Evolutionary conservation across 192 early-diverging fungal species (phyloP), one percentile per base, ranked within the genome.

Genomic region (Lobosporangium transversale): DNA sequence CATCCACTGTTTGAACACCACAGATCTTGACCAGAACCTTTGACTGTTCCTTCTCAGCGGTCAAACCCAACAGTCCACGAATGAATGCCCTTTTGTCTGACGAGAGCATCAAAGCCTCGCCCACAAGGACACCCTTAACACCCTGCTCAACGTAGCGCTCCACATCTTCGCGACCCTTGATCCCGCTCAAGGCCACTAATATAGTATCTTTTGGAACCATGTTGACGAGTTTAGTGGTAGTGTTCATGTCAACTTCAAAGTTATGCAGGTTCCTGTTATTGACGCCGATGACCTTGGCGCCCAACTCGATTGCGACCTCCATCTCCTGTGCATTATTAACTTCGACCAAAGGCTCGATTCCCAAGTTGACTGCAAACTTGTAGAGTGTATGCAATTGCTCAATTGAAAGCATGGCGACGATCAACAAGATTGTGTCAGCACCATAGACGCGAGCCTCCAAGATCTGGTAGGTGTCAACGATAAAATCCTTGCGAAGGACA

Each of bases 261-360:
- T 91, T 96, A 74, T 98, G 93, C 78, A 99, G 80, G 66, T 99
- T 95, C 43, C 98, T 88, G 84, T 99, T 99, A 80, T 99, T 99
- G 69, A 98, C 94, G 55, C 98, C 98, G 71, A 99, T 92, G 24
- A 98, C 89, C 68, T 86, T 87, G 26, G 98, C 89, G 0, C 93
- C 95, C 6, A 92, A 74, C 35, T 84, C 85, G 26, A 97, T 68
- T 0, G 98, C 98, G 45, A 88, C 84, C 27, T 82, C 69, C 96
- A 98, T 97, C 81, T 99, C 97, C 32, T 87, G 89, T 21, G 70
- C 83, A 66, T 90, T 93, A 67, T 98, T 97, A 32, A 99, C 98
- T 79, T 99, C 98, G 3, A 98, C 97, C 62, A 99, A 83, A n/a
- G 98, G 97, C 79, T 99, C 98, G 91, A 99, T 99, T 6, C 92